Conservation (phyloP, 805 yeast species). For the Tetrapisispora phaffii region DNA sequence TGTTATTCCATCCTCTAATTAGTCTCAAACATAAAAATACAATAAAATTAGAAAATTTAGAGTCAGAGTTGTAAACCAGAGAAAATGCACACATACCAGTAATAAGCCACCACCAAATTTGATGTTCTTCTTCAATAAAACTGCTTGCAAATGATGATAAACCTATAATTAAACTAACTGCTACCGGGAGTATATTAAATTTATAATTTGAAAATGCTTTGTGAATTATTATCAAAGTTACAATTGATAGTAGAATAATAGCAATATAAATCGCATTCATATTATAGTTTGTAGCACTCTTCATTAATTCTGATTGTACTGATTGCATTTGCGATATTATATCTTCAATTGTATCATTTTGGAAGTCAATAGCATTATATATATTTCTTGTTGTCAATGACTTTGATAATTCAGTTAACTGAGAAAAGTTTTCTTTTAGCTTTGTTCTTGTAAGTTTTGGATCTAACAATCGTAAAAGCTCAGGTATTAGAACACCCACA, state of each 20-base stretch:
- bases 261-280: slow-evolving; percentile 37
- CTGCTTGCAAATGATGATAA: slow-evolving; percentile 73
- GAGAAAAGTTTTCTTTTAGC: slow-evolving; percentile 45
- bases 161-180: slow-evolving; percentile 34
- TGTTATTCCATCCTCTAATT: slow-evolving; percentile 74
- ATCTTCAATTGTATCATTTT: slow-evolving; percentile 8
- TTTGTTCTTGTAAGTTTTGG: slow-evolving; percentile 26
- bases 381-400: slow-evolving; percentile 3
- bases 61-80: not conserved
- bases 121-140: slow-evolving; percentile 91
- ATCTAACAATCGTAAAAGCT: slow-evolving; percentile 46
- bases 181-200: slow-evolving; percentile 10
- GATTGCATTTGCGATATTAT: slow-evolving; percentile 32
- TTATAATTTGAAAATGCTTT: slow-evolving; percentile 3
- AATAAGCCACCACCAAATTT: slow-evolving; percentile 82
- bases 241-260: slow-evolving; percentile 11
- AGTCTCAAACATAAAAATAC: slow-evolving; percentile 38
- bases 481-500: slow-evolving; percentile 60
- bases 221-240: not conserved
- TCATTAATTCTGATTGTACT: slow-evolving; percentile 43
- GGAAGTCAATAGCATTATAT: slow-evolving; percentile 4
- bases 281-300: slow-evolving; percentile 65
- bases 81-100: slow-evolving; percentile 26
- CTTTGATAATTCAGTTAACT: slow-evolving; percentile 33
- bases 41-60: slow-evolving; percentile 9